phyloP scores from a whole-genome alignment of 2,329 filamentous ascomycete species.

The Fusarium transvaalense region DNA sequence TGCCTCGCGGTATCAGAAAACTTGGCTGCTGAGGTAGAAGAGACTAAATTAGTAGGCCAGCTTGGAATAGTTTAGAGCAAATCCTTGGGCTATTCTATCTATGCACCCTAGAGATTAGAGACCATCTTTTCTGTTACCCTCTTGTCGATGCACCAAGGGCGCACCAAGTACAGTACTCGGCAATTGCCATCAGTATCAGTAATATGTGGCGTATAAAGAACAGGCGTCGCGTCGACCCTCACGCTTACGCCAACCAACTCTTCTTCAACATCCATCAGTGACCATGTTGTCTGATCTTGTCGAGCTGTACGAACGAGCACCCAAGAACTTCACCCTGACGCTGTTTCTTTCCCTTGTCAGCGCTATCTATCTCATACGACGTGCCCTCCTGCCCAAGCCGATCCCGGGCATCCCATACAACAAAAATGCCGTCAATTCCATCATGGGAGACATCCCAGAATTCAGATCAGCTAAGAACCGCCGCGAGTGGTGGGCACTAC shows the following conservation, averaged over 20 bases:
- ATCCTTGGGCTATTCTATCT: too few species aligned
- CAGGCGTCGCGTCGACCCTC: too few species aligned
- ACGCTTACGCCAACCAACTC: neutral
- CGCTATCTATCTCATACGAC: neutral
- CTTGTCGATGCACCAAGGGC: too few species aligned
- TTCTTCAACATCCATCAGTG: fast-evolving
- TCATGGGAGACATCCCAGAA: slow-evolving; percentile 32
- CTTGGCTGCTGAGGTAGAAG: too few species aligned
- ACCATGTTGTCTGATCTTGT: slow-evolving; percentile 4
- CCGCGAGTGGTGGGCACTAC: slow-evolving; percentile 23
- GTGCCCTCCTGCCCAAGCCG: slow-evolving; percentile 24
- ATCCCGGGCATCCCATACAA: slow-evolving; percentile 36
- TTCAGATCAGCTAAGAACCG: slow-evolving; percentile 16
- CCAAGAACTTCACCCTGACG: neutral
- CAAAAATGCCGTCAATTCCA: slow-evolving; percentile 20
- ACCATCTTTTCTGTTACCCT: too few species aligned
- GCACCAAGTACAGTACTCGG: neutral
- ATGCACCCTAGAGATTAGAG: too few species aligned
- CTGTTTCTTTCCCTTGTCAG: neutral
- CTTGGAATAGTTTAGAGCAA: too few species aligned
- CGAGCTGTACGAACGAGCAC: neutral
- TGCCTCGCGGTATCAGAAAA: too few species aligned
- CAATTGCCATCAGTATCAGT: neutral
- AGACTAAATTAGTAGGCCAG: too few species aligned
- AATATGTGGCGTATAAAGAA: neutral